Evolutionary conservation across 805 yeast species (phyloP).

Genomic region (Suhomyces tanzawaensis): DNA sequence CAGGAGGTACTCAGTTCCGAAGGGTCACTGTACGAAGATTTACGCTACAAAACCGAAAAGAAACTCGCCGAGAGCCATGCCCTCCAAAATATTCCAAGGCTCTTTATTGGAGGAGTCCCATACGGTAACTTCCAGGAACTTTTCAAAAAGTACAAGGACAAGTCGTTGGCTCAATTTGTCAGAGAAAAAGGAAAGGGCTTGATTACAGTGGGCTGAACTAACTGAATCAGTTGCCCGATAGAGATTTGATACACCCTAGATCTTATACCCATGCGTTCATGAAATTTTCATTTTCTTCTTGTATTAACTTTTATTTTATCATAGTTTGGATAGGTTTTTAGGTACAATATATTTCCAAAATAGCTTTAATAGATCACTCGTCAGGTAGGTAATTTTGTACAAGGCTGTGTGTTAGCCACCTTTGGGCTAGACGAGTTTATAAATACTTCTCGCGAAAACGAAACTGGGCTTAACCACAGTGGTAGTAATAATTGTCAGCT

Average conservation of each 20-base stretch:
- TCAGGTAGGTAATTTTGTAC: too few species aligned
- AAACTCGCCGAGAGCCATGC: not conserved
- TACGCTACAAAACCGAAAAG: not conserved
- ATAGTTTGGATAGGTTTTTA: not conserved
- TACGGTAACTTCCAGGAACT: constrained; percentile 27
- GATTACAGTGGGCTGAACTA: constrained; percentile 19
- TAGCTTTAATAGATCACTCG: too few species aligned
- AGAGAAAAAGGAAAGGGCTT: constrained; percentile 26
- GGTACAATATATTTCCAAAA: too few species aligned
- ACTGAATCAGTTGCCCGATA: too few species aligned
- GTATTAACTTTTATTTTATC: not conserved
- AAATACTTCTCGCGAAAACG: too few species aligned
- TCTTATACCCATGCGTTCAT: not conserved
- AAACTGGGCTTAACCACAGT: too few species aligned
- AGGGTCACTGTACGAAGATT: constrained; percentile 7
- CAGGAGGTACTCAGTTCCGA: constrained; percentile 9
- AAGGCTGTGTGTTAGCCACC: too few species aligned
- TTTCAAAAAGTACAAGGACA: constrained; percentile 17
- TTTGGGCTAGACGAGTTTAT: too few species aligned
- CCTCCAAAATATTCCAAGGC: constrained; percentile 23
- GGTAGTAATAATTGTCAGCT: too few species aligned
- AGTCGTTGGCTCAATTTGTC: constrained; percentile 22
- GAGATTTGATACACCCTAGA: not conserved
- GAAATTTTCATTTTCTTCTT: not conserved
- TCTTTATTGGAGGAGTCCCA: constrained; percentile 35